Percentiles rank a stretch among this genome's conserved stretches.
phyloP scores from a whole-genome alignment of 2,329 filamentous ascomycete genomes.

The Fusarium camptoceras region DNA sequence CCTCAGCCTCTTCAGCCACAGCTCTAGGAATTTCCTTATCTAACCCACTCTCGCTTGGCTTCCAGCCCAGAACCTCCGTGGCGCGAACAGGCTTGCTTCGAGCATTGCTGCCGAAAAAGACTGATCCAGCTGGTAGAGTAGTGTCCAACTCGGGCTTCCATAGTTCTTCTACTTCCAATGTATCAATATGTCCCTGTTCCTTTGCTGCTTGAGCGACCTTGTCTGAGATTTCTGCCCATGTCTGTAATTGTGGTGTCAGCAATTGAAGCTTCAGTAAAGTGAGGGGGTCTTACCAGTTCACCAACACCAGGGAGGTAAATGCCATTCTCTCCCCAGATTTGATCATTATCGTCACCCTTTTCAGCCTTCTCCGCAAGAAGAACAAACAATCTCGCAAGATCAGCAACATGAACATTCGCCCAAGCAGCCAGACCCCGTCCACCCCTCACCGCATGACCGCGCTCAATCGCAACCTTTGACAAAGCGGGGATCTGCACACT shows the following conservation, averaged over 20 bases:
- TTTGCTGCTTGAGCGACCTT: slow-evolving; percentile 45
- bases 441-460: slow-evolving; percentile 49
- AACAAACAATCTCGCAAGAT: slow-evolving; percentile 49
- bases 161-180: slow-evolving; percentile 45
- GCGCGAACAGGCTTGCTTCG: slow-evolving; percentile 63
- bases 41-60: slow-evolving; percentile 60
- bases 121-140: slow-evolving; percentile 57
- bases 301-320: slow-evolving; percentile 51
- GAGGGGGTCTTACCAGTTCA: slow-evolving; percentile 42
- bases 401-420: slow-evolving; percentile 53
- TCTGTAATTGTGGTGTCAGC: slow-evolving; percentile 23
- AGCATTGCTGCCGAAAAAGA: slow-evolving; percentile 69
- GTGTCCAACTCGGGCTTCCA: slow-evolving; percentile 58
- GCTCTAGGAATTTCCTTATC: slow-evolving; percentile 54
- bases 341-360: slow-evolving; percentile 31
- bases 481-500: slow-evolving; percentile 58
- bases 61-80: slow-evolving; percentile 66
- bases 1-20: slow-evolving; percentile 43
- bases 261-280: neutral
- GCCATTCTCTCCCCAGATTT: slow-evolving; percentile 55
- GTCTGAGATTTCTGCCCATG: slow-evolving; percentile 50
- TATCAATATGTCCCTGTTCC: slow-evolving; percentile 42
- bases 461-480: slow-evolving; percentile 49
- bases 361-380: slow-evolving; percentile 49
- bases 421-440: slow-evolving; percentile 52